Percentiles rank a stretch among this genome's conserved stretches.
phyloP scores from a whole-genome alignment of 1,284 basidiomycete genomes.

The Agroathelia rolfsii region DNA sequence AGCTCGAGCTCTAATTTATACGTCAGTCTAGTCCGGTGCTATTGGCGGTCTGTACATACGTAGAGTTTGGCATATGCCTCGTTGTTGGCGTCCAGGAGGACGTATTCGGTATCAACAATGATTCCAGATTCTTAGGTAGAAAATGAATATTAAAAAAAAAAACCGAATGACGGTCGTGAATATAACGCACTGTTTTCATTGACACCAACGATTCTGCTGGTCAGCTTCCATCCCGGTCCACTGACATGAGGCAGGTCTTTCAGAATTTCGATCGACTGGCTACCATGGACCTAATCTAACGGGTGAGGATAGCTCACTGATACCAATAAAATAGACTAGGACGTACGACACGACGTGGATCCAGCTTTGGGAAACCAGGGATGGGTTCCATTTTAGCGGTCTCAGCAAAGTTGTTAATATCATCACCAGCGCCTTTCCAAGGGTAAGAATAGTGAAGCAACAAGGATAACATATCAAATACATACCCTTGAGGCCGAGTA shows the following conservation, averaged over 20 bases:
- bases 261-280: slow-evolving; percentile 64
- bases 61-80: slow-evolving; percentile 65
- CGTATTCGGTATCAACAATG: slow-evolving; percentile 54
- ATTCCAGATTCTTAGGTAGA: slow-evolving; percentile 57
- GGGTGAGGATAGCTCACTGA: slow-evolving; percentile 1
- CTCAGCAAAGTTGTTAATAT: slow-evolving; percentile 53
- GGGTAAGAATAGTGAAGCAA: slow-evolving; percentile 9
- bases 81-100: slow-evolving; percentile 53
- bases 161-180: background rate
- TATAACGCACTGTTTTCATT: slow-evolving; percentile 65
- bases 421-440: slow-evolving; percentile 32
- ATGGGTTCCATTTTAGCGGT: slow-evolving; percentile 32
- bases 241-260: slow-evolving; percentile 58
- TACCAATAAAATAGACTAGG: background rate
- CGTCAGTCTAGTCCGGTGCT: slow-evolving; percentile 7
- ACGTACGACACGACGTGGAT: slow-evolving; percentile 56
- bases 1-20: slow-evolving; percentile 48
- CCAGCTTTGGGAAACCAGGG: slow-evolving; percentile 56
- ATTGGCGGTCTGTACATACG: slow-evolving; percentile 26
- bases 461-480: background rate
- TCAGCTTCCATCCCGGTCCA: slow-evolving; percentile 59
- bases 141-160: background rate
- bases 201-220: slow-evolving; percentile 48
- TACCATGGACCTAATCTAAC: slow-evolving; percentile 51
- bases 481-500: slow-evolving; percentile 45